Base-by-base conservation (phyloP, 1,284 basidiomycete genomes). In the Boletus sp. region DNA sequence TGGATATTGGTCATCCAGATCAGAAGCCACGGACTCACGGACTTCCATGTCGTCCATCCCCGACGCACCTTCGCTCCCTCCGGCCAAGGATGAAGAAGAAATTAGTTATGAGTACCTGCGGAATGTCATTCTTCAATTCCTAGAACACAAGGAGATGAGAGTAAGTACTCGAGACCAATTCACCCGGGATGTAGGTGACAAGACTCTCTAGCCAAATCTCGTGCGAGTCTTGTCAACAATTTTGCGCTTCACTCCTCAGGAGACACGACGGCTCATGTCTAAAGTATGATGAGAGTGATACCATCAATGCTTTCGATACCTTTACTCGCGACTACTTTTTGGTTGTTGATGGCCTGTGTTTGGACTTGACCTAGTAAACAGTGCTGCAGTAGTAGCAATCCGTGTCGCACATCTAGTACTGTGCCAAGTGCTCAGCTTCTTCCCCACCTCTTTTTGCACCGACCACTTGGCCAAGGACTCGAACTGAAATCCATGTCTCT, bases 71-170 rank as follows among this genome's bases (percentile, higher is more conserved):
- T 65, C 66, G n/a, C 64, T 72, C 5, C 62, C 73, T 17, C 58
- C 58, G 7, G 54, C 46, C 30, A 71, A 72, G 40, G 76, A 78
- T n/a, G 88, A 92, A 22, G 92, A 94, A 60, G 92, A 94, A 53
- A 78, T 97, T 50, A 97, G 94, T 62, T 73, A 94, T n/a, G 94
- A 97, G 69, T 97, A 97, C 69, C 70, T 97, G 30, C 77, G 94
- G 51, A 97, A 96, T 67, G 89, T 96, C 27, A 91, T 96, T 44
- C 65, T 97, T 36, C 94, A 96, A 65, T 97, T 97, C 72, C 69
- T 93, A 43, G 90, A 93, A 64, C 84, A 91, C 68, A 89, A 88
- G 60, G 88, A 92, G 64, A 91, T 91, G 90, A 73, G 88, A 64
- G 86, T 87, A 55, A 64, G 82, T 69, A 6, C 14, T 23, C 14